Percentiles rank a stretch among this genome's conserved stretches.
Evolutionary conservation across 352 stramenopile species (phyloP).

Genomic region (Phytopythium sindhum): DNA sequence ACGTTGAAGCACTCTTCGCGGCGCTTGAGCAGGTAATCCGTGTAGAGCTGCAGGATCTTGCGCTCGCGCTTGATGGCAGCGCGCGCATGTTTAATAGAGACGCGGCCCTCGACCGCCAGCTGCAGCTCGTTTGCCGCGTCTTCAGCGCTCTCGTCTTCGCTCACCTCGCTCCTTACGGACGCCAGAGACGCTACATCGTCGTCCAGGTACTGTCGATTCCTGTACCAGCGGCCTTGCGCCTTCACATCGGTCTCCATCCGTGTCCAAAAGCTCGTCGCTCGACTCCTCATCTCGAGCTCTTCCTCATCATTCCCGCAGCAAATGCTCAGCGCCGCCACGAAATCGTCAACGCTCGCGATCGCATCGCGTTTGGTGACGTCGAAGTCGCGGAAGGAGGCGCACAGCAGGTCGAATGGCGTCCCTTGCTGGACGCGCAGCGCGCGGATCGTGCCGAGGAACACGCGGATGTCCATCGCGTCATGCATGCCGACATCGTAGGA

Average conservation of each 20-base stretch:
- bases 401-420: constrained; percentile 44
- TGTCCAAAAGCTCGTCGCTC: constrained; percentile 21
- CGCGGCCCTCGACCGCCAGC: constrained; percentile 25
- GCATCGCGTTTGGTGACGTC: constrained; percentile 28
- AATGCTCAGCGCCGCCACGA: constrained; percentile 28
- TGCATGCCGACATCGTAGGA: constrained; percentile 51
- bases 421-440: constrained; percentile 59
- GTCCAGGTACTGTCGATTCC: neutral
- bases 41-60: constrained; percentile 34
- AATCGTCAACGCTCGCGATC: constrained; percentile 14
- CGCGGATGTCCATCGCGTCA: constrained; percentile 48
- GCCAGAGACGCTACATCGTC: neutral
- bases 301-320: constrained; percentile 43
- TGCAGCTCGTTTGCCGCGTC: constrained; percentile 16
- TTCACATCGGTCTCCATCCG: constrained; percentile 12
- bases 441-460: constrained; percentile 46
- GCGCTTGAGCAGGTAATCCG: constrained; percentile 40
- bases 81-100: constrained; percentile 39
- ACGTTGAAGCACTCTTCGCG: constrained; percentile 44
- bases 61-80: constrained; percentile 35
- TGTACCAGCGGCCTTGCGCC: neutral
- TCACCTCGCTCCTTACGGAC: constrained; percentile 6
- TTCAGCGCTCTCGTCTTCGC: constrained; percentile 25
- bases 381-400: constrained; percentile 41
- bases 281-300: constrained; percentile 25